Base-by-base conservation (phyloP, 768 basidiomycete species). In the Phylloporus rhodoxanthus region DNA sequence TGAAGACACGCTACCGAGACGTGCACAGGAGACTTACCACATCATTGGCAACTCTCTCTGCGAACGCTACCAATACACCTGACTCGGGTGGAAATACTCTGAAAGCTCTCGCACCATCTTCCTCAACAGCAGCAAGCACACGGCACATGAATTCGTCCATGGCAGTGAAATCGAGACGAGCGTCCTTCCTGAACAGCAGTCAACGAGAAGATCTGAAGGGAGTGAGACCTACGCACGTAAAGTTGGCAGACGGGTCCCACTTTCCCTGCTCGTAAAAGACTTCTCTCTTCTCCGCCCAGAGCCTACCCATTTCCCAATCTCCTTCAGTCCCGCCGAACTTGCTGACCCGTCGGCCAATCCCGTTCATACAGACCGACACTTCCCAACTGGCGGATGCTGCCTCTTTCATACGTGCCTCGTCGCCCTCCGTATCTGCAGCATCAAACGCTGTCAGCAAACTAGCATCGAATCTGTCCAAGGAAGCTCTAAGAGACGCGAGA, bases 241-340 rank as follows among this genome's bases (percentile, higher is more conserved):
- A 80, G 68, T 98, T 99, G 52, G 85, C 82, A 47, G 87, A 63
- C 0, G 93, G 79, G 54, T 87, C 78, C 85, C 90, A 93, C 42
- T 78, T 75, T 7, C 78, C 81, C 50, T 81, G 79, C 55, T 92
- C 86, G 66, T 95, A 97, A 58, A 98, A 92, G 19, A 97, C 83
- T 65, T 95, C 93, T 39, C 87, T 73, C 72, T 95, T 94, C 69
- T 99, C 94, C 1, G 89, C 84, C 91, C 95, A 99, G 15, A 94
- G 85, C 56, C 91, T 85, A 1, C 90, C 90, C 75, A 96, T 82
- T 68, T 95, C 94, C 90, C 90, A 94, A 50, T 91, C 87, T 10
- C 43, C 52, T 20, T 32, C 41, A 1, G 45, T 6, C 1, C 43
- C 48, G 15, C 53, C 23, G 3, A 43, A 30, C 30, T 48, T 58